Conservation (phyloP, 345 rosid species). For the Eucalyptus tenuipes region DNA sequence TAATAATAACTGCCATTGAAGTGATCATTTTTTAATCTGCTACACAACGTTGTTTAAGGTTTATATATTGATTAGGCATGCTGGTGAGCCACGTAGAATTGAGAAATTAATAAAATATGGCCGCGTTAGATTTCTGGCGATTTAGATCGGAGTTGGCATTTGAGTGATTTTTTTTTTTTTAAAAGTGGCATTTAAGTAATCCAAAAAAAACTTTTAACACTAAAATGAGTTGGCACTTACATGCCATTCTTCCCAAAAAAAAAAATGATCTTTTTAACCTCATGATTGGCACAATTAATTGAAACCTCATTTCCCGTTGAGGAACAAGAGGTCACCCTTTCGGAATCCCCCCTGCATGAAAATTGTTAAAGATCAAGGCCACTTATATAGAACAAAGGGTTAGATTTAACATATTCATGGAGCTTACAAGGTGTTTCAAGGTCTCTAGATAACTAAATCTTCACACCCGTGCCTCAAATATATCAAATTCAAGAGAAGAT, state of each 20-base stretch:
- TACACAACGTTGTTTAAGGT: fast-evolving
- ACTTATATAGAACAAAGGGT: neutral
- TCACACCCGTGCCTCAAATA: too few relatives aligned
- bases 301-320: neutral
- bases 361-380: neutral
- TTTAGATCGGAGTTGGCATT: fast-evolving
- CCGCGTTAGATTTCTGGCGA: fast-evolving
- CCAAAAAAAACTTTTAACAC: fast-evolving
- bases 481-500: neutral
- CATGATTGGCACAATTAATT: neutral
- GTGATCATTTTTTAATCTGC: too few relatives aligned
- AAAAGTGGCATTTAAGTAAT: too few relatives aligned
- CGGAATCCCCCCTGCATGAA: too few relatives aligned
- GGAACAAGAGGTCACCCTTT: neutral
- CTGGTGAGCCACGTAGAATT: fast-evolving
- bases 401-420: neutral
- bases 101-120: too few relatives aligned
- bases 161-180: too few relatives aligned
- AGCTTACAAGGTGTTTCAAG: neutral
- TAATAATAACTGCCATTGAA: too few relatives aligned
- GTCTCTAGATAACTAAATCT: too few relatives aligned
- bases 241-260: fast-evolving
- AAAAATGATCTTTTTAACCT: neutral
- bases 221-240: fast-evolving
- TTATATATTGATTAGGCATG: fast-evolving